Evolutionary conservation across 495 filamentous ascomycete genomes (phyloP).

Genomic region (Rostrohypoxylon terebratum): DNA sequence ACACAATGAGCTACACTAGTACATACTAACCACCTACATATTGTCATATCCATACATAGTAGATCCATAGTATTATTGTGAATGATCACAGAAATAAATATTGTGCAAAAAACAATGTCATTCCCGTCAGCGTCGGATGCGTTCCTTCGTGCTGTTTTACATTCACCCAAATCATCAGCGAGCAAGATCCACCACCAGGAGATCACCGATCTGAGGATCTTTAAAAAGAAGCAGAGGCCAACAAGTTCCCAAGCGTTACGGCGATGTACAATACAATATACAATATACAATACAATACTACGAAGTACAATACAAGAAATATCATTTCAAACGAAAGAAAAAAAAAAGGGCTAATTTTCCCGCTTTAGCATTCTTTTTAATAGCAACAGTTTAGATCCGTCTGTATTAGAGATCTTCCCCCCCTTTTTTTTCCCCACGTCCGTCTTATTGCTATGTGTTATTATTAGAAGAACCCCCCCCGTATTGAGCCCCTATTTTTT

Average conservation of each 20-base stretch:
- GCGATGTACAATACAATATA: too few species aligned
- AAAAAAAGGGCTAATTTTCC: slow-evolving; percentile 23
- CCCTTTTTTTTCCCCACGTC: slow-evolving; percentile 40
- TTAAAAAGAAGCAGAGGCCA: slow-evolving; percentile 35
- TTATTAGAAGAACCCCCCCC: slow-evolving; percentile 20
- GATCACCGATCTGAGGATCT: slow-evolving; percentile 44
- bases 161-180: slow-evolving; percentile 19
- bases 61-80: not conserved
- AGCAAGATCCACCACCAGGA: slow-evolving; percentile 31
- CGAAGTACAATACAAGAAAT: too few species aligned
- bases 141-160: slow-evolving; percentile 18
- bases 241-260: slow-evolving; percentile 23
- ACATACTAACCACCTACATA: not conserved
- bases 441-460: slow-evolving; percentile 28
- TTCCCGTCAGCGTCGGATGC: not conserved
- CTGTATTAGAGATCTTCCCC: slow-evolving; percentile 30
- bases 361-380: slow-evolving; percentile 16
- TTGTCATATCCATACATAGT: too few species aligned
- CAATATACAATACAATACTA: too few species aligned
- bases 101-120: not conserved
- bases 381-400: slow-evolving; percentile 33
- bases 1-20: not conserved
- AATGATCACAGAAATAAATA: not conserved
- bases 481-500: slow-evolving; percentile 32
- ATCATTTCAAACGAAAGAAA: slow-evolving; percentile 28